Evolutionary conservation across 2,329 filamentous ascomycete species (phyloP).

Genomic region (Fusarium cicatricum): DNA sequence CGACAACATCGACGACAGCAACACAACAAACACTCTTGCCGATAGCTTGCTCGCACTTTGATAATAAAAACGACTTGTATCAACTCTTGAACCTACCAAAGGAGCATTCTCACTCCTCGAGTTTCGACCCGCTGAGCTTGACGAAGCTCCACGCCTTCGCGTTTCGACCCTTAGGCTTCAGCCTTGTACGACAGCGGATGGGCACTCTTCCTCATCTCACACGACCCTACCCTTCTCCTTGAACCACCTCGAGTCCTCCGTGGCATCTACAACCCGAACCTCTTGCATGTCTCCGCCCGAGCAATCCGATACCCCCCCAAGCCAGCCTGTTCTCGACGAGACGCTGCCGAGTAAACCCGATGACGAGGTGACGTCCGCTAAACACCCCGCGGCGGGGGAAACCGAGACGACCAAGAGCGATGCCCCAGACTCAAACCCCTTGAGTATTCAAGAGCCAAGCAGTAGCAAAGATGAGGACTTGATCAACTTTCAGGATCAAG

Average conservation of each 20-base stretch:
- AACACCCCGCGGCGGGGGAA: slow-evolving; percentile 26
- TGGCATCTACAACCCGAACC: slow-evolving; percentile 14
- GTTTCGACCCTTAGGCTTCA: slow-evolving; percentile 19
- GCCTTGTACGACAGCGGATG: slow-evolving; percentile 36
- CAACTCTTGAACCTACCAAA: no score
- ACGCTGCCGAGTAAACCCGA: slow-evolving; percentile 41
- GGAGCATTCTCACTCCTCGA: background rate
- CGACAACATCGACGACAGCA: slow-evolving; percentile 24
- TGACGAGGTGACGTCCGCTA: slow-evolving; percentile 40
- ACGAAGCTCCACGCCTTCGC: no score
- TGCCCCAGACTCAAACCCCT: slow-evolving; percentile 4
- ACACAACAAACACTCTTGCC: background rate
- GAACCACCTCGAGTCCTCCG: slow-evolving; percentile 1
- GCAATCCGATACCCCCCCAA: slow-evolving; percentile 39
- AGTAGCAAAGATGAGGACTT: slow-evolving; percentile 21
- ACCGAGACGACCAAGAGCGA: slow-evolving; percentile 5
- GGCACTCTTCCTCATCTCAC: slow-evolving; percentile 29
- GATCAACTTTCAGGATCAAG: slow-evolving; percentile 35
- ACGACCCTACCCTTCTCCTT: slow-evolving; percentile 17
- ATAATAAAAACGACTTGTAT: background rate
- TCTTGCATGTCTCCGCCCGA: slow-evolving; percentile 51
- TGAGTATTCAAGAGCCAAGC: background rate
- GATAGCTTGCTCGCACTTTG: background rate
- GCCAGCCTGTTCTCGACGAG: slow-evolving; percentile 42
- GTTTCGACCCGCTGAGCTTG: no score